A percentile compares a stretch with the other conserved stretches of the same genome.
Conservation (phyloP, 345 rosid genomes). For the Melaleuca alternifolia region DNA sequence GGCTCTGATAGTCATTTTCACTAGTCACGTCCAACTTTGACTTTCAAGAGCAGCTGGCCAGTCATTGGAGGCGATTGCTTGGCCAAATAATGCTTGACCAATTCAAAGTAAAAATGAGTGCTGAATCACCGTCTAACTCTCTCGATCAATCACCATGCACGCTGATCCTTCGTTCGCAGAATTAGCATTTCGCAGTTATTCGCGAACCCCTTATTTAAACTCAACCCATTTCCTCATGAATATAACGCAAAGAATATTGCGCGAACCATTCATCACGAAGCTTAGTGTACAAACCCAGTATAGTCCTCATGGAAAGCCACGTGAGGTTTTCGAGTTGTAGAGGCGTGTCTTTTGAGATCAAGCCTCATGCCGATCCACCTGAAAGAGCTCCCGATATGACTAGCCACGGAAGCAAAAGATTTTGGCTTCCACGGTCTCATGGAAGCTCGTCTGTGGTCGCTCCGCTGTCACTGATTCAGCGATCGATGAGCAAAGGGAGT, state of each 20-base stretch:
- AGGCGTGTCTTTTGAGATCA: slow-evolving; percentile 58
- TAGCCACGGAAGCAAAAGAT: slow-evolving; percentile 1
- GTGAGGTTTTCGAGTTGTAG: slow-evolving; percentile 63
- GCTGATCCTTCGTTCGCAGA: neutral
- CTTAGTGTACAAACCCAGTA: neutral
- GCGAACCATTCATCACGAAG: neutral
- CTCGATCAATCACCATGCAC: neutral
- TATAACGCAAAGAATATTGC: too few relatives aligned
- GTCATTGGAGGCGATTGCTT: neutral
- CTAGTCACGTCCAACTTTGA: neutral
- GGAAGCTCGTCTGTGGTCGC: slow-evolving; percentile 26
- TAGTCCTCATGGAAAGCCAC: slow-evolving; percentile 17
- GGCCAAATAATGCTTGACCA: neutral
- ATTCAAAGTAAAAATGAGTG: neutral
- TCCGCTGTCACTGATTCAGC: slow-evolving; percentile 12
- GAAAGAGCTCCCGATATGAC: neutral
- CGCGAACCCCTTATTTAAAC: neutral
- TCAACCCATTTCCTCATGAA: neutral
- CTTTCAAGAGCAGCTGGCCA: neutral
- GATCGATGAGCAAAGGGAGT: slow-evolving; percentile 35
- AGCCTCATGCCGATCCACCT: slow-evolving; percentile 35
- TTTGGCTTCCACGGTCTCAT: slow-evolving; percentile 25
- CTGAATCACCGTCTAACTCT: too few relatives aligned
- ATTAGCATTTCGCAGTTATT: neutral
- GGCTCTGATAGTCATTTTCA: too few relatives aligned